These are phyloP conservation scores for Grigorovia humatica DNA, from an alignment of 805 yeast genomes.

Conservation along the genomic window DNA sequence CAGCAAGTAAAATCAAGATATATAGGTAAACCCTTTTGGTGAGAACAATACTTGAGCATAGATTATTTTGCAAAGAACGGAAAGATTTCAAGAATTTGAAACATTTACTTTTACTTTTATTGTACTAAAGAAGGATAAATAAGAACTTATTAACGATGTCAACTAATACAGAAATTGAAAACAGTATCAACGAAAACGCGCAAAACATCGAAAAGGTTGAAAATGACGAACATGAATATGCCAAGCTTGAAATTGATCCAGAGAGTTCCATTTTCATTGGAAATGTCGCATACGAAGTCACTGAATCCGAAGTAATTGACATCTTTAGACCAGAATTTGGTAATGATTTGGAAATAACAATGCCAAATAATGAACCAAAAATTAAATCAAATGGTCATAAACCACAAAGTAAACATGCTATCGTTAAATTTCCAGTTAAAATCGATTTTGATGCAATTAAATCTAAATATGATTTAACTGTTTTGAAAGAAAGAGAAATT, in stretches of 20 bases:
- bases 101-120: too few species aligned
- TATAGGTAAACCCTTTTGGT: too few species aligned
- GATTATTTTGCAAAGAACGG: too few species aligned
- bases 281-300: slow-evolving; percentile 23
- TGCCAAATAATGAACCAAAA: slow-evolving; percentile 18
- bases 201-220: not conserved
- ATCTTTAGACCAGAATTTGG: slow-evolving; percentile 22
- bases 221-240: not conserved
- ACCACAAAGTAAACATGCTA: slow-evolving; percentile 24
- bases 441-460: slow-evolving; percentile 25
- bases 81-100: not conserved
- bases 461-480: slow-evolving; percentile 22
- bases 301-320: slow-evolving; percentile 20
- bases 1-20: too few species aligned
- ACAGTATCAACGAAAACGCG: not conserved
- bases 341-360: slow-evolving; percentile 20
- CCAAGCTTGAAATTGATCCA: slow-evolving; percentile 16
- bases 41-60: not conserved
- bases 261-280: slow-evolving; percentile 28
- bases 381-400: slow-evolving; percentile 11
- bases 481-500: slow-evolving; percentile 25
- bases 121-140: not conserved
- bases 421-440: slow-evolving; percentile 24
- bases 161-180: not conserved
- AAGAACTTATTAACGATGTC: not conserved